Conservation (phyloP, 345 rosid genomes). For the Psidium friedrichsthalianum region DNA sequence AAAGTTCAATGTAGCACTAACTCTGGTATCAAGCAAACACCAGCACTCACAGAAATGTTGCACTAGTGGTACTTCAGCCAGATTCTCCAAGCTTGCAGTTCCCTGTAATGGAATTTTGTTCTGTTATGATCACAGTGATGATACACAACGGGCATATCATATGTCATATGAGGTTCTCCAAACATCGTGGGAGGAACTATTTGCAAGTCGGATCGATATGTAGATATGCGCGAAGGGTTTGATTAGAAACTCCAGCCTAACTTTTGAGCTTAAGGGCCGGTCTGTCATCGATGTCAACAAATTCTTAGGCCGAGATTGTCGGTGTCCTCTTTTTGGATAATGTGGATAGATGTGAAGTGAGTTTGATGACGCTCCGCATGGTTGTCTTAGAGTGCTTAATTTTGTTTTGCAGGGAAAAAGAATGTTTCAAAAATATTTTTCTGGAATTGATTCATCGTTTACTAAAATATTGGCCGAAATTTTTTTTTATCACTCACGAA, state of each 20-base stretch:
- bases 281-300: background rate
- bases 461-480: too few species aligned
- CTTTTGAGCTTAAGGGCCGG: background rate
- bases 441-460: too few species aligned
- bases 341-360: too few species aligned
- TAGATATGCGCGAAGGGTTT: background rate
- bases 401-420: too few species aligned
- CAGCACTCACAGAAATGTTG: background rate
- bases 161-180: background rate
- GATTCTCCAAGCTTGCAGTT: background rate
- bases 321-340: too few species aligned
- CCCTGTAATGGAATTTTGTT: background rate
- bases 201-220: background rate
- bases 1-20: background rate
- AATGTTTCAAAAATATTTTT: too few species aligned
- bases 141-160: background rate
- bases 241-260: background rate
- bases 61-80: background rate
- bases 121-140: background rate
- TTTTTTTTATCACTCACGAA: too few species aligned
- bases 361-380: too few species aligned
- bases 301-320: background rate
- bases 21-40: background rate
- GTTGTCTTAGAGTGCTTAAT: too few species aligned
- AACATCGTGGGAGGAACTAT: background rate